phyloP scores from a whole-genome alignment of 2,329 filamentous ascomycete genomes.

The Nigrograna mackinnonii region DNA sequence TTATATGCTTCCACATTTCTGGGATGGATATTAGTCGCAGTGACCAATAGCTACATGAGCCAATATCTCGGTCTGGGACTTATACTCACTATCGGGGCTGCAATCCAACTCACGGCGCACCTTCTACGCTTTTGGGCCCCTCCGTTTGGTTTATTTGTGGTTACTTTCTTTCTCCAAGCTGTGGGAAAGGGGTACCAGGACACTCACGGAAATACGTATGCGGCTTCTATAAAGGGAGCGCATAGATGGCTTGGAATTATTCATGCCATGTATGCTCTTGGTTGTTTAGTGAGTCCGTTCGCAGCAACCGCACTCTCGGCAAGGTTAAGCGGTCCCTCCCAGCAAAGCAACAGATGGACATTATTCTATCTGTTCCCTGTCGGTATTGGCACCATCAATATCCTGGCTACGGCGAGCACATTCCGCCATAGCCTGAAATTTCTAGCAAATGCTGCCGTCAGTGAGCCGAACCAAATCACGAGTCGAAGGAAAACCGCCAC shows the following conservation, averaged over 20 bases:
- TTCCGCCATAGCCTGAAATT: slow-evolving; percentile 55
- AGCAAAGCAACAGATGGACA: slow-evolving; percentile 59
- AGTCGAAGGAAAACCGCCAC: slow-evolving; percentile 41
- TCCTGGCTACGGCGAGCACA: slow-evolving; percentile 50
- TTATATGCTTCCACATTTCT: slow-evolving; percentile 61
- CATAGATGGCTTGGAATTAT: slow-evolving; percentile 67
- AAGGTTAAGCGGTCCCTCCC: slow-evolving; percentile 49
- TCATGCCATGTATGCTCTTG: slow-evolving; percentile 64
- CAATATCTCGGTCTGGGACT: slow-evolving; percentile 59
- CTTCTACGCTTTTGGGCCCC: slow-evolving; percentile 60
- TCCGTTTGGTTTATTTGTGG: slow-evolving; percentile 60
- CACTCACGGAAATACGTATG: slow-evolving; percentile 65
- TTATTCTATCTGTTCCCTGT: slow-evolving; percentile 62
- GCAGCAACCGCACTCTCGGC: slow-evolving; percentile 31
- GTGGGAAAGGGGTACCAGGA: slow-evolving; percentile 67
- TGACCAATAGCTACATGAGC: slow-evolving; percentile 59
- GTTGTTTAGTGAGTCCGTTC: slow-evolving; percentile 61
- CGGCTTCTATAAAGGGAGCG: slow-evolving; percentile 54
- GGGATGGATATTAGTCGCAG: slow-evolving; percentile 63
- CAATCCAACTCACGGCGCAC: slow-evolving; percentile 59
- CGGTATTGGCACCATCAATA: slow-evolving; percentile 56
- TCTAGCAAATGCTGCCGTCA: not conserved
- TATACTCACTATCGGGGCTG: slow-evolving; percentile 60
- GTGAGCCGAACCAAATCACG: not conserved
- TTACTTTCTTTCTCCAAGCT: slow-evolving; percentile 62